Base-by-base conservation (phyloP, 2,329 filamentous ascomycete genomes). In the Keithomyces neogunnii region DNA sequence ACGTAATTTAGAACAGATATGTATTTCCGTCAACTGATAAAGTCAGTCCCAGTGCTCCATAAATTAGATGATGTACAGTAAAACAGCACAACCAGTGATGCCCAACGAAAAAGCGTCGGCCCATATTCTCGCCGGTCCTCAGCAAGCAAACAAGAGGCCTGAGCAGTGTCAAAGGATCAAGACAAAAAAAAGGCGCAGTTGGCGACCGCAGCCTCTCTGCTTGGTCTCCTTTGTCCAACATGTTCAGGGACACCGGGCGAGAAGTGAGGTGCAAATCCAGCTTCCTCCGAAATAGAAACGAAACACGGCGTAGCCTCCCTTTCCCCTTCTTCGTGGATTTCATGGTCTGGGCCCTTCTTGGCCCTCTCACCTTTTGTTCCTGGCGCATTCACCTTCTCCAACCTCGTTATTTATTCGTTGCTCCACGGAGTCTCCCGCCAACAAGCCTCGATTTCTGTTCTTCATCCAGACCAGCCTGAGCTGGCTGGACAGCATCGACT, bases 31-130 rank as follows among this genome's bases (percentile, higher is more conserved):
- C 45, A 55, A 47, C 48, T 51, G 42, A 50, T 50, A n/a, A 47
- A 49, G 45, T 51, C 48, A 50, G 49, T 45, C 51, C 53, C 50
- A 48, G 53, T 50, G 51, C 51, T 52, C 57, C 36, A 36, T 35
- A 51, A 55, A 59, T 57, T 60, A 60, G 54, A 60, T 60, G 55
- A 56, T 60, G 55, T 61, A 61, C 59, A 61, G 48, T 55, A 56
- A 57, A 50, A 55, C 47, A 52, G 45, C 38, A 38, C 29, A 38
- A 50, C 44, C 50, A 28, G 11, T 39, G 33, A 26, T 32, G 43
- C 49, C 42, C 43, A 19, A 50, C 49, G 46, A 50, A 19, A 50
- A 30, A 44, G 36, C 35, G 13, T 44, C 40, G 26, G 40, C 30
- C 19, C 40, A 44, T 30, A 29, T 9, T 30, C 19, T 29, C 40